phyloP scores from a whole-genome alignment of 1,284 basidiomycete genomes.

The Meripilus lineatus region DNA sequence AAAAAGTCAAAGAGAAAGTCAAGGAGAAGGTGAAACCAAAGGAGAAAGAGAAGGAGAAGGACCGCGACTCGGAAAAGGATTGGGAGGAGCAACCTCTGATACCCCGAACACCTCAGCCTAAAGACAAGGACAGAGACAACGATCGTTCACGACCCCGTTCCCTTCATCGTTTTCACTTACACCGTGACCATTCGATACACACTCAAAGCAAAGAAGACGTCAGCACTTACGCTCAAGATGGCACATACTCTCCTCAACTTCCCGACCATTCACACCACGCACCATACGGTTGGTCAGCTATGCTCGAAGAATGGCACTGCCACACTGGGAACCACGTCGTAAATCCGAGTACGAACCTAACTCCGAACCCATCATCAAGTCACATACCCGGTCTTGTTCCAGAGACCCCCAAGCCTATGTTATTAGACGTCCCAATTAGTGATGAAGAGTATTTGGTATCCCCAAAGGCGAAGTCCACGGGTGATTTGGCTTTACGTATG shows the following conservation, averaged over 20 bases:
- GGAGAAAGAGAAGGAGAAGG: conserved; percentile 19
- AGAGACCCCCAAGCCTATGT: background rate
- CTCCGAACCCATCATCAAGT: background rate
- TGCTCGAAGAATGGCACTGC: conserved; percentile 69
- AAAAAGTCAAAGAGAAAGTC: conserved; percentile 13
- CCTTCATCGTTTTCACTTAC: conserved; percentile 13
- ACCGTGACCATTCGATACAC: conserved; percentile 7
- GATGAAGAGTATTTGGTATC: conserved; percentile 9
- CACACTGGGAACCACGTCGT: conserved; percentile 30
- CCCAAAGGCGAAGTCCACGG: conserved; percentile 16
- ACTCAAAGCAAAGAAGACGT: conserved; percentile 7
- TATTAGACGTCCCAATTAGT: conserved; percentile 5
- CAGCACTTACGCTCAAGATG: conserved; percentile 8
- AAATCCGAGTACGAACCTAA: background rate
- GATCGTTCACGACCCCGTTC: conserved; percentile 15
- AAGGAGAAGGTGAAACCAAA: conserved; percentile 11
- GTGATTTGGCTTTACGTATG: conserved; percentile 15
- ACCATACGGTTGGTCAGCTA: conserved; percentile 61
- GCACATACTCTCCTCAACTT: conserved; percentile 7
- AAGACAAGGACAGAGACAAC: conserved; percentile 29
- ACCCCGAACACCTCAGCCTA: too few relatives aligned
- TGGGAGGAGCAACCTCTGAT: too few relatives aligned
- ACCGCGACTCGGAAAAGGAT: background rate
- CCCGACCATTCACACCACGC: conserved; percentile 16
- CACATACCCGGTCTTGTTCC: too few relatives aligned